Evolutionary conservation across 2,329 filamentous ascomycete species (phyloP).

Genomic region (Neofusicoccum laricinum): DNA sequence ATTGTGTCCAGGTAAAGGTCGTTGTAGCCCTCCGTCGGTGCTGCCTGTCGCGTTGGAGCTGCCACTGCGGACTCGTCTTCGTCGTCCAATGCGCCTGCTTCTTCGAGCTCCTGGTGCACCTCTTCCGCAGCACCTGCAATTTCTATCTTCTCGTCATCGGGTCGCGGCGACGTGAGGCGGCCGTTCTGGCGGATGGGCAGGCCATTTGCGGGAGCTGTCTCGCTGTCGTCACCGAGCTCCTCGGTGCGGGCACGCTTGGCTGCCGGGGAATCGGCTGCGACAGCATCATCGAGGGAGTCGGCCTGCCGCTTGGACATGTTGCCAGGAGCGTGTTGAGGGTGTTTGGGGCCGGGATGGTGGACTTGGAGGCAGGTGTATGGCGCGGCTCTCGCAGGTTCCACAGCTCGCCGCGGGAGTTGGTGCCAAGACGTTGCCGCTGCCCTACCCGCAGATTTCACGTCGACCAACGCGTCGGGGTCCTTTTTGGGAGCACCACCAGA

Average conservation of each 20-base stretch:
- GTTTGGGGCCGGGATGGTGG: neutral
- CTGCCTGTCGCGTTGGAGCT: constrained; percentile 65
- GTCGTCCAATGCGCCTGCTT: constrained; percentile 32
- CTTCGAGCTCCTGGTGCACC: constrained; percentile 36
- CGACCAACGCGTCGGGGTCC: constrained; percentile 15
- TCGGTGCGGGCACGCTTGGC: constrained; percentile 48
- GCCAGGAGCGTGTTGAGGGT: neutral
- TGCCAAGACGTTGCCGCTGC: constrained; percentile 29
- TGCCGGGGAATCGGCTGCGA: constrained; percentile 43
- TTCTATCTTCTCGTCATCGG: constrained; percentile 27
- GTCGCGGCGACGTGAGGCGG: neutral
- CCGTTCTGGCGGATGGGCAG: constrained; percentile 16
- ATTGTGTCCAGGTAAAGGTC: constrained; percentile 98
- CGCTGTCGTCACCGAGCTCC: constrained; percentile 34
- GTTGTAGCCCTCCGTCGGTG: constrained; percentile 82
- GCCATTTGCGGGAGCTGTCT: constrained; percentile 22
- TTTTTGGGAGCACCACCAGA: constrained; percentile 13
- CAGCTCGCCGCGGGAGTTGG: constrained; percentile 13
- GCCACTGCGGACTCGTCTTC: constrained; percentile 38
- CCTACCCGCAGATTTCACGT: constrained; percentile 16
- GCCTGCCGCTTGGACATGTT: constrained; percentile 49
- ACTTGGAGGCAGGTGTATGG: neutral
- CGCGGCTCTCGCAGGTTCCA: constrained; percentile 11
- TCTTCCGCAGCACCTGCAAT: constrained; percentile 34
- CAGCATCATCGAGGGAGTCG: constrained; percentile 42